phyloP scores from a whole-genome alignment of 129 eudicot genomes.

The Solidago caesia region DNA sequence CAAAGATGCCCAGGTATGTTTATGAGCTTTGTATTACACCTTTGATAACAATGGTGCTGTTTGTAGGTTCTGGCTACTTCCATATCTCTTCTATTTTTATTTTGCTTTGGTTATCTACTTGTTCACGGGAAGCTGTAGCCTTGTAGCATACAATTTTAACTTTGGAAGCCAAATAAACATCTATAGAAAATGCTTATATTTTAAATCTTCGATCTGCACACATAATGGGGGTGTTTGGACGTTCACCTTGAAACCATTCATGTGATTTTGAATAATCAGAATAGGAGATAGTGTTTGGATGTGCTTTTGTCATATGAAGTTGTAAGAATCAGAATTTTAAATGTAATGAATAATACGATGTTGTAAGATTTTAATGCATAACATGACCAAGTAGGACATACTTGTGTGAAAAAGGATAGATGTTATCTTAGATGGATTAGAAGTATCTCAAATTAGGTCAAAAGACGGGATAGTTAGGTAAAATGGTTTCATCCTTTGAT shows the following conservation, averaged over 20 bases:
- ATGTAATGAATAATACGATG: neutral
- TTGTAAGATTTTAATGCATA: neutral
- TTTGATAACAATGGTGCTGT: neutral
- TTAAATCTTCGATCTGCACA: neutral
- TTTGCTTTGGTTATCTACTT: neutral
- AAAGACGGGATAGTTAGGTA: neutral
- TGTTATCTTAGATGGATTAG: neutral
- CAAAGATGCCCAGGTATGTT: slow-evolving; percentile 54
- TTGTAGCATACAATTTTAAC: neutral
- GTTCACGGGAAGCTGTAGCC: neutral
- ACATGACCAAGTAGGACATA: neutral
- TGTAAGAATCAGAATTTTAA: neutral
- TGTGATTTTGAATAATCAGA: neutral
- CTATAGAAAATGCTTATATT: neutral
- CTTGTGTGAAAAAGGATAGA: neutral
- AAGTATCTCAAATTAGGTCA: neutral
- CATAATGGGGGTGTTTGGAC: neutral
- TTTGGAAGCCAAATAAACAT: neutral
- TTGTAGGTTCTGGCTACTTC: neutral
- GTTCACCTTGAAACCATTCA: neutral
- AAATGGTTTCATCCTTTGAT: neutral
- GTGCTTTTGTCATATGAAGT: neutral
- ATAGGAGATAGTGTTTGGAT: neutral
- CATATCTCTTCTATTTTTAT: neutral
- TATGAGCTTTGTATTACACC: neutral